phyloP scores from a whole-genome alignment of 2,329 filamentous ascomycete species.

The Alternaria hordeiaustralica region DNA sequence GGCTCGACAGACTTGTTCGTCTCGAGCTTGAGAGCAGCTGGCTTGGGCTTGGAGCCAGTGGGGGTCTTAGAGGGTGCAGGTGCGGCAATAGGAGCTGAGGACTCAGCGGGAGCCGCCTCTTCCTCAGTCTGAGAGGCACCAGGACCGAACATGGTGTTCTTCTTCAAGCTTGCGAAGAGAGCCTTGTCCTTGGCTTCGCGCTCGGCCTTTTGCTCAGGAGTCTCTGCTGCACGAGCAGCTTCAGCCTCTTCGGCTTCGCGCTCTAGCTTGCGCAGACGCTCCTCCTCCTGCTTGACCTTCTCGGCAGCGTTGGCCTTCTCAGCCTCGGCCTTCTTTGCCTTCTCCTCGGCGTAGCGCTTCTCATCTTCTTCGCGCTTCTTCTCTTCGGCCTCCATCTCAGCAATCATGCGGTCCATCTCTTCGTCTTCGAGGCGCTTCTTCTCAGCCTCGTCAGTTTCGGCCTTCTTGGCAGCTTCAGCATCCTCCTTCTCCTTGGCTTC shows the following conservation, averaged over 20 bases:
- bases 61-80: conserved; percentile 45
- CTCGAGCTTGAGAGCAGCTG: conserved; percentile 85
- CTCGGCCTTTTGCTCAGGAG: conserved; percentile 52
- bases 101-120: conserved; percentile 53
- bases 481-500: conserved; percentile 40
- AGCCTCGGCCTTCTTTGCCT: conserved; percentile 66
- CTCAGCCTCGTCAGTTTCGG: conserved; percentile 45
- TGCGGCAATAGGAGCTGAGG: conserved; percentile 30
- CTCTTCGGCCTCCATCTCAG: conserved; percentile 63
- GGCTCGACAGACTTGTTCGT: conserved; percentile 88
- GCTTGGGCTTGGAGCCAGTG: conserved; percentile 75
- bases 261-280: conserved; percentile 56
- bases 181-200: conserved; percentile 40
- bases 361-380: conserved; percentile 68
- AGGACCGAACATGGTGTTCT: conserved; percentile 56
- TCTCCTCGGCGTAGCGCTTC: conserved; percentile 74
- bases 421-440: conserved; percentile 50
- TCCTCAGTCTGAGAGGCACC: conserved; percentile 45
- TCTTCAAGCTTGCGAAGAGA: conserved; percentile 57
- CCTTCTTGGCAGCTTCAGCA: conserved; percentile 50
- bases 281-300: conserved; percentile 58
- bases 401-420: conserved; percentile 66
- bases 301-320: conserved; percentile 61
- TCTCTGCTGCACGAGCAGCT: conserved; percentile 50
- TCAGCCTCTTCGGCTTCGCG: conserved; percentile 58